These are phyloP conservation scores for Akanthomyces lecanii DNA, from an alignment of 2,329 filamentous ascomycete genomes.

Conservation along the genomic window DNA sequence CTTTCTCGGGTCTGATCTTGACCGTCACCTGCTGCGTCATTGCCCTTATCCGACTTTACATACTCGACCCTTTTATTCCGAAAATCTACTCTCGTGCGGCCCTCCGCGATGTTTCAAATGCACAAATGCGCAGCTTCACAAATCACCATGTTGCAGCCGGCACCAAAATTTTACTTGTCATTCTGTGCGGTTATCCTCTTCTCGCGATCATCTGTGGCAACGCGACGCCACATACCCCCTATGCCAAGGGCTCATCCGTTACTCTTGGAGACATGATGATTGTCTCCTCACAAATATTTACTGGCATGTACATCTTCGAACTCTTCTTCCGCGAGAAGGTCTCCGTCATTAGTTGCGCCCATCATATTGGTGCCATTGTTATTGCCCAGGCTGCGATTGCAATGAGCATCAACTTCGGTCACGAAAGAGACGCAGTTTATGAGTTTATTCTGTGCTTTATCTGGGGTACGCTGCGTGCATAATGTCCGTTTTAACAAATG, in stretches of 20 bases:
- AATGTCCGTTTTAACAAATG: not conserved
- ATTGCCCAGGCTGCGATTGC: slow-evolving; percentile 16
- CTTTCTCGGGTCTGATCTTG: slow-evolving; percentile 16
- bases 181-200: slow-evolving; percentile 14
- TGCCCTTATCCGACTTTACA: slow-evolving; percentile 13
- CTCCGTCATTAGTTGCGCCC: slow-evolving; percentile 17
- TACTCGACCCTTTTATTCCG: slow-evolving; percentile 14
- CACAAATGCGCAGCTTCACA: slow-evolving; percentile 15
- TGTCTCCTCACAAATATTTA: slow-evolving; percentile 13
- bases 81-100: slow-evolving; percentile 1
- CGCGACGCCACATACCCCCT: slow-evolving; percentile 12
- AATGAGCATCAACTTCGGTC: slow-evolving; percentile 15
- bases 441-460: slow-evolving; percentile 18
- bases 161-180: slow-evolving; percentile 16
- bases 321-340: slow-evolving; percentile 17
- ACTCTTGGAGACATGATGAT: slow-evolving; percentile 17
- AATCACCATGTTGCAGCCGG: slow-evolving; percentile 17
- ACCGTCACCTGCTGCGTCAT: slow-evolving; percentile 17
- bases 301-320: slow-evolving; percentile 17
- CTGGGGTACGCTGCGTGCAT: slow-evolving; percentile 13
- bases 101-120: not conserved
- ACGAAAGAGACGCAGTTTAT: slow-evolving; percentile 16
- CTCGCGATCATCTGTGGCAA: slow-evolving; percentile 13
- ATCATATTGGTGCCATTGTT: slow-evolving; percentile 17
- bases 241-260: slow-evolving; percentile 5